phyloP scores from a whole-genome alignment of 2,329 filamentous ascomycete genomes.

The Aspergillus proliferans region DNA sequence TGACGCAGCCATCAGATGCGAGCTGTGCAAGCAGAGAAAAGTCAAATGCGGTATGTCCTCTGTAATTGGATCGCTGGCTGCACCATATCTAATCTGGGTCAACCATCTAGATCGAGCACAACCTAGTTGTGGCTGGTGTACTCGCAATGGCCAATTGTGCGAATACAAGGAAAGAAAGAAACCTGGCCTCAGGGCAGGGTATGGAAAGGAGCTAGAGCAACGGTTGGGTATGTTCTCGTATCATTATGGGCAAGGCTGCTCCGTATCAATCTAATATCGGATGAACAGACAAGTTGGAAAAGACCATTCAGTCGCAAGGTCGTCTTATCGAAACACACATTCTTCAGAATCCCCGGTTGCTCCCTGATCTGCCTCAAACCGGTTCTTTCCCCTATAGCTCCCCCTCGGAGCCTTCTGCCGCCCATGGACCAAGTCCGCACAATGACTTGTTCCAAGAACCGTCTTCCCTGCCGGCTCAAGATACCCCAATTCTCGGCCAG shows the following conservation, averaged over 20 bases:
- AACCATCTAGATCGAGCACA: constrained; percentile 44
- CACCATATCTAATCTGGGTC: constrained; percentile 2
- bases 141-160: constrained; percentile 59
- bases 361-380: constrained; percentile 20
- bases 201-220: constrained; percentile 67
- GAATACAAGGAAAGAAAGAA: constrained; percentile 67
- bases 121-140: constrained; percentile 64
- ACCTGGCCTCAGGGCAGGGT: constrained; percentile 59
- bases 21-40: constrained; percentile 41
- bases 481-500: constrained; percentile 23
- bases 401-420: constrained; percentile 48
- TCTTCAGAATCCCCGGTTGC: constrained; percentile 23
- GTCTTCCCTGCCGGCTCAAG: constrained; percentile 42
- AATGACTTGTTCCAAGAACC: constrained; percentile 58
- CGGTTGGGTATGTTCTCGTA: constrained; percentile 44
- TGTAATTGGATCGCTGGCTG: neutral
- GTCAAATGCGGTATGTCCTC: constrained; percentile 39
- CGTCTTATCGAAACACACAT: constrained; percentile 59
- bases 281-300: constrained; percentile 56
- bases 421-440: constrained; percentile 51
- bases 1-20: constrained; percentile 31
- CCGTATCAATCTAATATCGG: constrained; percentile 3
- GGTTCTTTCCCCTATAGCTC: constrained; percentile 33
- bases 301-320: constrained; percentile 59
- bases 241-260: neutral